phyloP scores from a whole-genome alignment of 805 yeast species.

The Priceomyces melissophilus region DNA sequence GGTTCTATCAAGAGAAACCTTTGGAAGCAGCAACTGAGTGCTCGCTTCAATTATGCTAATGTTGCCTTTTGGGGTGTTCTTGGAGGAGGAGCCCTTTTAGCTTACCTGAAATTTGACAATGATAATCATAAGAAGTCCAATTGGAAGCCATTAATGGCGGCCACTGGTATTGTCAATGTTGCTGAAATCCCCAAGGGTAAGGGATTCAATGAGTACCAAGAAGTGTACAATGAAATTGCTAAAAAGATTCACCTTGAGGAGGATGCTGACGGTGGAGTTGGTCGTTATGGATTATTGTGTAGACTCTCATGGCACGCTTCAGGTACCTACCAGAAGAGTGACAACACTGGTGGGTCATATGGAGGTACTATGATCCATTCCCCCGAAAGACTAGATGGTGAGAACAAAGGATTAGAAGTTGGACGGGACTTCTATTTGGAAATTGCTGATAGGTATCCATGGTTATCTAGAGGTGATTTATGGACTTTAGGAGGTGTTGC shows the following conservation, averaged over 20 bases:
- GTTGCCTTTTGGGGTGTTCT: constrained; percentile 16
- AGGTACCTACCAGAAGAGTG: constrained; percentile 27
- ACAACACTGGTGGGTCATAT: constrained; percentile 33
- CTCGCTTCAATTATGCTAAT: background rate
- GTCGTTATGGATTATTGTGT: constrained; percentile 33
- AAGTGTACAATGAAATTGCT: constrained; percentile 73
- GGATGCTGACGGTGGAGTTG: constrained; percentile 35
- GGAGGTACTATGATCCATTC: constrained; percentile 36
- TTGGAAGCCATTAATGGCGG: constrained; percentile 13
- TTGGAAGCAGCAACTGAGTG: background rate
- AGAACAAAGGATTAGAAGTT: constrained; percentile 61
- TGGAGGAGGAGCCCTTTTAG: constrained; percentile 22
- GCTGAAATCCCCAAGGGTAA: constrained; percentile 36
- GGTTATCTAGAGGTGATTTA: constrained; percentile 77
- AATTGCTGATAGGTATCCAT: constrained; percentile 54
- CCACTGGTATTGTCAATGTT: constrained; percentile 23
- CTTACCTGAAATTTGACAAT: constrained; percentile 15
- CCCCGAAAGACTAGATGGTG: constrained; percentile 31
- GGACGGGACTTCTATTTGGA: constrained; percentile 57
- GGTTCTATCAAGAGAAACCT: constrained; percentile 1
- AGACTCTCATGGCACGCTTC: constrained; percentile 40
- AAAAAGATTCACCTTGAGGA: constrained; percentile 47
- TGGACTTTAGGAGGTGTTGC: constrained; percentile 77
- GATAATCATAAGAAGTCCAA: constrained; percentile 9
- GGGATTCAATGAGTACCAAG: constrained; percentile 53